Base-by-base conservation (phyloP, 2,329 filamentous ascomycete genomes). In the Fusarium musae region DNA sequence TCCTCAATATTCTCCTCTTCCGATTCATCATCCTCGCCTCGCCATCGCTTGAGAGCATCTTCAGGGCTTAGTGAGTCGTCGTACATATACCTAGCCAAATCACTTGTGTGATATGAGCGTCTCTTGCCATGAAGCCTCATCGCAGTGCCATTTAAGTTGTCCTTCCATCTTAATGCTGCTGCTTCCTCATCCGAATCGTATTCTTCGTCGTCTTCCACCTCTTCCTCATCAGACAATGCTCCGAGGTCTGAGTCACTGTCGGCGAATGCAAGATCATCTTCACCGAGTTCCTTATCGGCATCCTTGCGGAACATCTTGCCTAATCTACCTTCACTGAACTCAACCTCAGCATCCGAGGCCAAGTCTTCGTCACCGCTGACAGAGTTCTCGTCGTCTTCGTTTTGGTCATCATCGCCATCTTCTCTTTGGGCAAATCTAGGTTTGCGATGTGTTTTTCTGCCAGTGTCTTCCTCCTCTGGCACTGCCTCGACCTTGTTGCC, bases 231-330 rank as follows among this genome's bases (percentile, higher is more conserved):
- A 5, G 94, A 97, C 72, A 98, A 83, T 7, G 96, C 97, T 11
- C 96, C 96, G 9, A 99, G 87, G 80, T 99, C 97, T 0, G 96
- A 99, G 81, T 99, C 97, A 78, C 94, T 97, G 79, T 99, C 96
- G 19, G 96, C 96, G 84, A 98, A 99, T 3, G 91, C 94, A 64
- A 98, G 78, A 61, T 97, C 94, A 36, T 91, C 93, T 30, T 90
- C 89, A 16, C 85, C 85, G 28, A 80, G 87, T 42, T 88, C 85
- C 59, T 85, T 85, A 39, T 89, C 87, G 21, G 81, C 79, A 11
- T 85, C 82, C 63, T 87, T 86, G 59, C 85, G 85, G 80, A 92
- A 92, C 78, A 91, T 85, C 70, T 87, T 90, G 72, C 90, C 90
- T 12, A 91, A 80, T 72, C 88, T 91, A 50, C 85, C 83, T 68